Evolutionary conservation across 768 basidiomycete species (phyloP), one percentile per base, ranked within the genome.

Genomic region (Tylopilus subfusipes): DNA sequence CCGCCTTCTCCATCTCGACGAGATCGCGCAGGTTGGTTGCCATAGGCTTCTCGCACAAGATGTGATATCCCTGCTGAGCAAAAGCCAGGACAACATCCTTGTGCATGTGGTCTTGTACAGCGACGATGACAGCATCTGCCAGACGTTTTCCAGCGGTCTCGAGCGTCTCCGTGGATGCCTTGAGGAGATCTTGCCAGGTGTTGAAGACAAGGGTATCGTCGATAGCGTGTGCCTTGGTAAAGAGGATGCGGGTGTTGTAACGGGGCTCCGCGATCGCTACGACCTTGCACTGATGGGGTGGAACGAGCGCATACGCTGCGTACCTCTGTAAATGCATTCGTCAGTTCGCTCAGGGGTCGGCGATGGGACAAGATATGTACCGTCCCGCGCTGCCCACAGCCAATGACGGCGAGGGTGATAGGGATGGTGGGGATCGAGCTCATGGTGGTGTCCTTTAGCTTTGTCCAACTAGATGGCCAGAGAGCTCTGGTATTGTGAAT

Each of bases 11-110:
- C 76, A 94, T 93, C 67, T 75, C 77, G 46, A 94, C 66, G 55
- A 92, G 89, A 58, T 90, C 90, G 50, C 79, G 75, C 34, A 88
- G 62, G 50, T 68, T 81, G 5, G 88, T 93, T 1, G 91, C 89
- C 87, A 95, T 90, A 0, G 93, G 93, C 67, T 95, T 95, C 78
- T 95, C 93, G 69, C 93, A 94, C 21, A 95, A 77, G 52, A 95
- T 89, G 61, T 93, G 85, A 64, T 94, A 94, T 1, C 90, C 90
- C 63, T 90, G 90, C 39, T 76, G 78, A 0, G 85, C 85, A 72
- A 92, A 93, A 0, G 85, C 88, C 10, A 81, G 65, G 0, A 87
- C 80, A 8, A 91, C 85, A 55, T 89, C 85, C 24, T 78, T 74
- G 63, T 95, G 93, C 79, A 90, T 78, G 36, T 78, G 73, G 63